A percentile compares a stretch with the other conserved stretches of the same genome.
Evolutionary conservation across 1,139 yeast genomes (phyloP).

Genomic region (Chernovozyma aurita): DNA sequence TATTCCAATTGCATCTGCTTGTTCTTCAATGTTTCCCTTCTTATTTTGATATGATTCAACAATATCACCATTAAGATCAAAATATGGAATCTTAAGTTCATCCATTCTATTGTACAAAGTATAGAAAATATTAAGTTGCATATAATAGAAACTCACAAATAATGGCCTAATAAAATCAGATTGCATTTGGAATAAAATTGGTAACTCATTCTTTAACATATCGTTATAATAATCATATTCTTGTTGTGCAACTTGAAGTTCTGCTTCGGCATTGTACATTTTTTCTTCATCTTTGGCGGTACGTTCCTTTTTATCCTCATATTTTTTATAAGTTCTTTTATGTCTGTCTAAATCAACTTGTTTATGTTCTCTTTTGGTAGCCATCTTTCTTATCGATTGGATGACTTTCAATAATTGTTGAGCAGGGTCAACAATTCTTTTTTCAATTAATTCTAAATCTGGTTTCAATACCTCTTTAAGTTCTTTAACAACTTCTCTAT

Average conservation of each 20-base stretch:
- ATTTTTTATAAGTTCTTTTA: slow-evolving; percentile 61
- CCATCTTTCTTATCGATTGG: slow-evolving; percentile 82
- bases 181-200: slow-evolving; percentile 80
- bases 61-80: slow-evolving; percentile 79
- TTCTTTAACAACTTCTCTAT: slow-evolving; percentile 81
- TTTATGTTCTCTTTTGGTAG: slow-evolving; percentile 92
- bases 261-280: slow-evolving; percentile 84
- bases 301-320: slow-evolving; percentile 77
- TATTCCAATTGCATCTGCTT: slow-evolving; percentile 77
- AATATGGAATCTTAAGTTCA: slow-evolving; percentile 94
- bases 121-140: slow-evolving; percentile 96
- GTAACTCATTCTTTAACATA: slow-evolving; percentile 85
- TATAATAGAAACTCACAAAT: slow-evolving; percentile 89
- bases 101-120: slow-evolving; percentile 88
- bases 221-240: slow-evolving; percentile 96
- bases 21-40: slow-evolving; percentile 89
- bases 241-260: slow-evolving; percentile 85
- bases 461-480: slow-evolving; percentile 84
- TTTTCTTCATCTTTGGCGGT: slow-evolving; percentile 87
- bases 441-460: slow-evolving; percentile 87
- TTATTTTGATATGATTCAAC: slow-evolving; percentile 72
- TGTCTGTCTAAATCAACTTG: slow-evolving; percentile 91
- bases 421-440: slow-evolving; percentile 86
- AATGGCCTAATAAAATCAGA: slow-evolving; percentile 89
- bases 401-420: slow-evolving; percentile 83